Conservation (phyloP, 306 rosid species). For the Rosa lucieae region DNA sequence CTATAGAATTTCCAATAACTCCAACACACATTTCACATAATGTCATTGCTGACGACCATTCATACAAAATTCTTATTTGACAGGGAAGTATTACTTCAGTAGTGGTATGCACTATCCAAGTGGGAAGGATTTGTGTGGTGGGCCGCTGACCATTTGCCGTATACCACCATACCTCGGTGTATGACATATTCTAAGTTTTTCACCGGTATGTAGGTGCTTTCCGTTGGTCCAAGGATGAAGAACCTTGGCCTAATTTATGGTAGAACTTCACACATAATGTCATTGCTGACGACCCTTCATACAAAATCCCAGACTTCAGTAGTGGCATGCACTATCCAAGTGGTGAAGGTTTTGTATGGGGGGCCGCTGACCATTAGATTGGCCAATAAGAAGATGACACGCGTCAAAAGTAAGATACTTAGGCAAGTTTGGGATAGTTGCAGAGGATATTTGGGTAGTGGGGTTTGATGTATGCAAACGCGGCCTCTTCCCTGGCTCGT, state of each 20-base stretch:
- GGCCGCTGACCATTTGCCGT: no score
- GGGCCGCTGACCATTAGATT: no score
- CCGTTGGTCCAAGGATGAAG: neutral
- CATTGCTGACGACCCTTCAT: neutral
- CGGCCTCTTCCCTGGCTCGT: no score
- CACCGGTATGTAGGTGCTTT: neutral
- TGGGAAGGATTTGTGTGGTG: no score
- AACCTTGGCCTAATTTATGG: neutral
- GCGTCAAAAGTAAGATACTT: no score
- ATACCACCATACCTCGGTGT: neutral
- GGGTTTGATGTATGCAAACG: no score
- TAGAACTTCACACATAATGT: neutral
- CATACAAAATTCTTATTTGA: neutral
- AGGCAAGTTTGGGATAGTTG: no score
- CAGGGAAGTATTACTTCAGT: neutral
- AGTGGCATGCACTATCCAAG: no score
- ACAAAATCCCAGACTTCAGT: neutral
- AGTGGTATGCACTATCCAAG: no score
- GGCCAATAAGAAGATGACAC: no score
- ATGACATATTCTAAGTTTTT: neutral
- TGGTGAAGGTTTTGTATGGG: no score
- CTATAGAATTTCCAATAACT: neutral
- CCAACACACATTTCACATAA: neutral
- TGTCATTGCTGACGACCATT: neutral
- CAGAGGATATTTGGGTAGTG: no score